Conservation (phyloP, 2,329 filamentous ascomycete species). For the Shiraia sp. region DNA sequence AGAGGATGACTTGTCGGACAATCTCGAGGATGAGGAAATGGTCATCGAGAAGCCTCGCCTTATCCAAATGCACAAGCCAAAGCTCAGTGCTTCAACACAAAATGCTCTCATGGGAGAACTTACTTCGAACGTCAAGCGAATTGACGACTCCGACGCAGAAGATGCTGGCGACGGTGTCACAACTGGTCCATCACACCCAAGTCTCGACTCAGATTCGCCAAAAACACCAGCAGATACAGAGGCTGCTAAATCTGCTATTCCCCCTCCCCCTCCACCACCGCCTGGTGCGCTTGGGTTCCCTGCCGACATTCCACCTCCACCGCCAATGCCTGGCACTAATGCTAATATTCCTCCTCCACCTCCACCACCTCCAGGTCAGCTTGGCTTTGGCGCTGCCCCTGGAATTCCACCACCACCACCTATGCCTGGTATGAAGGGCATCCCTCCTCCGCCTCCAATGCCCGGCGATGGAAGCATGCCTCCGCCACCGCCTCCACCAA, state of each 20-base stretch:
- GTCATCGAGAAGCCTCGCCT: conserved; percentile 79
- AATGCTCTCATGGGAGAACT: conserved; percentile 72
- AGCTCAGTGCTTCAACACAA: conserved; percentile 64
- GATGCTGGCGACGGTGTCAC: conserved; percentile 68
- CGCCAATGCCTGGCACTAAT: conserved; percentile 53
- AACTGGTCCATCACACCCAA: conserved; percentile 75
- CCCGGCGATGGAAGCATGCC: conserved; percentile 53
- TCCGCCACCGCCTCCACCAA: conserved; percentile 64
- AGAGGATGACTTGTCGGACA: conserved; percentile 38
- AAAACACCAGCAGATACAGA: conserved; percentile 65
- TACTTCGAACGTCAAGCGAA: conserved; percentile 72
- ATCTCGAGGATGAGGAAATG: conserved; percentile 58
- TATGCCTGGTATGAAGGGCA: conserved; percentile 49
- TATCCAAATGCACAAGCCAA: conserved; percentile 76
- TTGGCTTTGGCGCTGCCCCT: conserved; percentile 41
- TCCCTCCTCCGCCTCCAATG: conserved; percentile 52
- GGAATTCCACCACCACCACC: conserved; percentile 53
- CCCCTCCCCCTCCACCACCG: conserved; percentile 54
- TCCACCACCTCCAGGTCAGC: conserved; percentile 54
- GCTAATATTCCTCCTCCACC: conserved; percentile 51
- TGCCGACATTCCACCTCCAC: conserved; percentile 47
- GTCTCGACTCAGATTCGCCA: conserved; percentile 71
- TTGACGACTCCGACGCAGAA: conserved; percentile 74
- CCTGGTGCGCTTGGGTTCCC: conserved; percentile 45
- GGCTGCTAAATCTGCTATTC: conserved; percentile 44